phyloP scores from a whole-genome alignment of 305 asterid species.

The Coffea humblotiana region DNA sequence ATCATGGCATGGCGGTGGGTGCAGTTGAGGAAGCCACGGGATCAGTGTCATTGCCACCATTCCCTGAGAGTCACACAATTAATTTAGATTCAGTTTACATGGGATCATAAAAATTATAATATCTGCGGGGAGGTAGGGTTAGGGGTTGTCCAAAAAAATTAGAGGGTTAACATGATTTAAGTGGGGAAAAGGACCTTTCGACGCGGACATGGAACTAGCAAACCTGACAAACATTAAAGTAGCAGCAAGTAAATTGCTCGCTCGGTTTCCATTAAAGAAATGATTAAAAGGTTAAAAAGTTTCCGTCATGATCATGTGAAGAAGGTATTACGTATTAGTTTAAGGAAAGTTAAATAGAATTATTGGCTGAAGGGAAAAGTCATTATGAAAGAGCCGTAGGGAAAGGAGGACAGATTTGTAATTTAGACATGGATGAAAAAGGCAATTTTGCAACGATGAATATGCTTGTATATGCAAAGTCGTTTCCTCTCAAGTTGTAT shows the following conservation, averaged over 20 bases:
- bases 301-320: too few relatives aligned
- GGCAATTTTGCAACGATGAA: neutral
- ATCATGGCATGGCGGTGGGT: constrained; percentile 60
- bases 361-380: neutral
- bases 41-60: constrained; percentile 72
- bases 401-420: neutral
- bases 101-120: neutral
- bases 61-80: constrained; percentile 49
- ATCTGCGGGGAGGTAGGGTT: too few relatives aligned
- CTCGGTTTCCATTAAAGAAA: neutral
- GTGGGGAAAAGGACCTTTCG: neutral
- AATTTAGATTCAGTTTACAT: neutral
- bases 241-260: neutral
- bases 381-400: neutral
- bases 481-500: neutral
- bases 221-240: neutral
- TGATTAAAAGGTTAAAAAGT: too few relatives aligned
- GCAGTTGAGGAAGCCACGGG: constrained; percentile 60
- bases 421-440: neutral
- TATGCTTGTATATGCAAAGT: neutral
- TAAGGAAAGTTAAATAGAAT: neutral
- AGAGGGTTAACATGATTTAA: neutral
- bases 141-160: too few relatives aligned
- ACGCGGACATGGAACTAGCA: neutral
- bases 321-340: too few relatives aligned